These are phyloP conservation scores for Nemania abortiva DNA, from an alignment of 2,329 filamentous ascomycete species.

Conservation along the genomic window DNA sequence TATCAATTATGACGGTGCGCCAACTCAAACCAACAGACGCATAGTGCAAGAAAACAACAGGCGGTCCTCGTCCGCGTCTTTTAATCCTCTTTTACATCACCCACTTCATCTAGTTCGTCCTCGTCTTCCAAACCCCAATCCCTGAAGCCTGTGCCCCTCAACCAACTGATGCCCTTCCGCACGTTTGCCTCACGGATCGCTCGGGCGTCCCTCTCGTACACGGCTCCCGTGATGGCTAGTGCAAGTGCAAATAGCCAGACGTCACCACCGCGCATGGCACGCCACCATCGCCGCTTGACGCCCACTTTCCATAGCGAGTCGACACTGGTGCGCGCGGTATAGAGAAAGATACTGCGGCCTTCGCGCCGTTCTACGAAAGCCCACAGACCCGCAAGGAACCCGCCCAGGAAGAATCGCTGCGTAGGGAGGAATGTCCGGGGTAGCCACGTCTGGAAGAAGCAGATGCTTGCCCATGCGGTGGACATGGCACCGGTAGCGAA, in stretches of 20 bases:
- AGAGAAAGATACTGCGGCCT: conserved; percentile 79
- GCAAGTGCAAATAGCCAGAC: conserved; percentile 85
- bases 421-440: conserved; percentile 81
- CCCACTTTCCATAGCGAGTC: conserved; percentile 93
- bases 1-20: conserved; percentile 6
- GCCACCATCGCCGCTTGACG: conserved; percentile 91
- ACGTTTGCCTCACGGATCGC: conserved; percentile 75
- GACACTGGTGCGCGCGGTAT: conserved; percentile 80
- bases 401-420: conserved; percentile 90
- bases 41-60: neutral
- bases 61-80: neutral
- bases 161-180: conserved; percentile 78
- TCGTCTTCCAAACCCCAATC: conserved; percentile 72
- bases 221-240: conserved; percentile 80
- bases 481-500: conserved; percentile 88
- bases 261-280: conserved; percentile 83
- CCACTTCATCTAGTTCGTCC: conserved; percentile 55
- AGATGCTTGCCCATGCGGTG: conserved; percentile 88
- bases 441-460: conserved; percentile 85
- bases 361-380: conserved; percentile 78
- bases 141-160: conserved; percentile 80
- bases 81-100: conserved; percentile 36
- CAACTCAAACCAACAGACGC: neutral
- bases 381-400: conserved; percentile 87
- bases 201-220: conserved; percentile 78